Evolutionary conservation across 1,284 basidiomycete genomes (phyloP).

Genomic region (Exobasidium cylindrosporum): DNA sequence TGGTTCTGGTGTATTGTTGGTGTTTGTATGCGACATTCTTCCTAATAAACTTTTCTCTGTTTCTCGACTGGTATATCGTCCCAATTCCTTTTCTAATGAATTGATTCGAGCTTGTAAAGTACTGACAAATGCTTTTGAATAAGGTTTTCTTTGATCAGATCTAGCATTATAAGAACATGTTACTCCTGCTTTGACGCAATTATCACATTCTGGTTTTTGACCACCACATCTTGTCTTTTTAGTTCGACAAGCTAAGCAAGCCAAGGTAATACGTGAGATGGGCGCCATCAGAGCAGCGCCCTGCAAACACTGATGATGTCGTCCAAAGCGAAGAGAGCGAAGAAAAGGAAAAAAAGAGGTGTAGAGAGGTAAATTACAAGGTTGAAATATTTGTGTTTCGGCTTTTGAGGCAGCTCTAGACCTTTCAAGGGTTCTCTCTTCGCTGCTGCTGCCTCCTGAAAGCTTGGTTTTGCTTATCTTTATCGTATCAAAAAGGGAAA

Average conservation of each 20-base stretch:
- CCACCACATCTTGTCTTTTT: conserved; percentile 10
- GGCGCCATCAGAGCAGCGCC: too few relatives aligned
- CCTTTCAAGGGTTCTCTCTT: too few relatives aligned
- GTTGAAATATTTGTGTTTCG: too few relatives aligned
- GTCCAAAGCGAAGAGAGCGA: too few relatives aligned
- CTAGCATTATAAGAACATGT: background rate
- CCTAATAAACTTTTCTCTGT: background rate
- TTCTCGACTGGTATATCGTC: background rate
- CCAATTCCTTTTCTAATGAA: conserved; percentile 1
- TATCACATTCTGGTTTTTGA: conserved; percentile 2
- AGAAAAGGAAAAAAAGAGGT: too few relatives aligned
- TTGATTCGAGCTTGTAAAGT: conserved; percentile 9
- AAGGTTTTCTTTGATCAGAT: conserved; percentile 10
- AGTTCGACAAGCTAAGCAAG: conserved; percentile 7
- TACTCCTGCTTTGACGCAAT: background rate
- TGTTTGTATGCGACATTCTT: background rate
- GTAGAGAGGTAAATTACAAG: too few relatives aligned
- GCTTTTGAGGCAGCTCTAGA: too few relatives aligned
- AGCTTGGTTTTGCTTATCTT: too few relatives aligned
- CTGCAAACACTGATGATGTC: too few relatives aligned
- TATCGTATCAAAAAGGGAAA: too few relatives aligned
- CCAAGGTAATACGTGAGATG: conserved; percentile 3
- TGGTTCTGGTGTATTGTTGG: background rate
- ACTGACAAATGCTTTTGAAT: conserved; percentile 9
- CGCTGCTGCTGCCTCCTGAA: too few relatives aligned